Conservation (phyloP, 2,329 filamentous ascomycete species). For the Fusarium algeriense region DNA sequence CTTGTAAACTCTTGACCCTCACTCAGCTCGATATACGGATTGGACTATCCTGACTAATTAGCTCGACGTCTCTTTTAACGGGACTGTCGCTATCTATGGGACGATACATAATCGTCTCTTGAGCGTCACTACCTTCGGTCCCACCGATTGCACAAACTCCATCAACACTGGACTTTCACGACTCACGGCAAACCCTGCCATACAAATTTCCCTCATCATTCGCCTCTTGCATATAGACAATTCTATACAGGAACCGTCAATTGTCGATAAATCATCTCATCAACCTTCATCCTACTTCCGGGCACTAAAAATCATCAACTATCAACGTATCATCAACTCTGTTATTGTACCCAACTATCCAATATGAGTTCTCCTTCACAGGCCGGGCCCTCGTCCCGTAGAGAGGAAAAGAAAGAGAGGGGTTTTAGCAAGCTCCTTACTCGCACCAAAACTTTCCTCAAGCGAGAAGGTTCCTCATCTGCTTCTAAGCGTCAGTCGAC, state of each 20-base stretch:
- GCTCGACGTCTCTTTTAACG: constrained; percentile 23
- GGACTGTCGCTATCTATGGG: constrained; percentile 18
- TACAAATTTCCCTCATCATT: constrained; percentile 1
- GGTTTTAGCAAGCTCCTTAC: constrained; percentile 62
- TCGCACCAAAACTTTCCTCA: constrained; percentile 64
- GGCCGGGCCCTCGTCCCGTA: constrained; percentile 51
- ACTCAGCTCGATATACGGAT: constrained; percentile 10
- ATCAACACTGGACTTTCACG: constrained; percentile 11
- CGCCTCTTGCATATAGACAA: constrained; percentile 15
- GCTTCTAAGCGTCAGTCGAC: constrained; percentile 47
- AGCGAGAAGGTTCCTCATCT: constrained; percentile 50
- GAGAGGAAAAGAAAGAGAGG: constrained; percentile 58
- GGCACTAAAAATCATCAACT: background rate
- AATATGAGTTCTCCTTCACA: constrained; percentile 60
- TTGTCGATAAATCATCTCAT: background rate
- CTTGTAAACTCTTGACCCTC: constrained; percentile 21
- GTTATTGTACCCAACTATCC: constrained; percentile 7
- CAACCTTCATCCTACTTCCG: background rate
- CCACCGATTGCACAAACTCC: constrained; percentile 17
- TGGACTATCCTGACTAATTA: constrained; percentile 4
- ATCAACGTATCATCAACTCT: background rate
- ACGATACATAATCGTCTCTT: constrained; percentile 16
- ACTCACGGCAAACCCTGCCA: constrained; percentile 7
- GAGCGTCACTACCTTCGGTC: constrained; percentile 29
- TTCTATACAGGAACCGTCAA: background rate